A percentile compares a stretch with the other conserved stretches of the same genome.
Conservation (phyloP, 208 protist genomes). For the Acanthamoeba polyphaga region DNA sequence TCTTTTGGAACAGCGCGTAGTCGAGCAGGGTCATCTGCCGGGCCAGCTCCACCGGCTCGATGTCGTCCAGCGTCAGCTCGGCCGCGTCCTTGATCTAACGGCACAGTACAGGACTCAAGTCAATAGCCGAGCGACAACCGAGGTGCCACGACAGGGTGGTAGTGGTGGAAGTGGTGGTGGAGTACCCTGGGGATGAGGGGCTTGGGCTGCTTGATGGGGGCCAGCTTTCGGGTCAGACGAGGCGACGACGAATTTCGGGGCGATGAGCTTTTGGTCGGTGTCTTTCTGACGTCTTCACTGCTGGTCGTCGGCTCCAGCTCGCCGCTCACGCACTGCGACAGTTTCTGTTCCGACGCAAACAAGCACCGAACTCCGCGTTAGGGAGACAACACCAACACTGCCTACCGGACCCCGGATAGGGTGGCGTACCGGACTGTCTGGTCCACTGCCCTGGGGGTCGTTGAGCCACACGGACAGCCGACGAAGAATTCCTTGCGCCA, state of each 20-base stretch:
- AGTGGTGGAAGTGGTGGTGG: not conserved
- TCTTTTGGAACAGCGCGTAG: constrained; percentile 37
- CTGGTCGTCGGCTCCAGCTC: not conserved
- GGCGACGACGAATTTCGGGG: constrained; percentile 2
- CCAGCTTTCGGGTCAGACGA: not conserved
- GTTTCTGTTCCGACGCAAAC: not conserved
- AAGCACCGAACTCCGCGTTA: too few relatives aligned
- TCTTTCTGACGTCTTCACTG: not conserved
- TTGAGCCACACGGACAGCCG: not conserved
- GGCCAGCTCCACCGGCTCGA: constrained; percentile 56
- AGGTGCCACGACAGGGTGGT: not conserved
- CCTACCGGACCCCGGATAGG: not conserved
- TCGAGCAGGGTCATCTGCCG: constrained; percentile 63
- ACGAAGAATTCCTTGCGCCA: not conserved
- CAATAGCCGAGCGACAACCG: not conserved
- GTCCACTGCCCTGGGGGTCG: not conserved
- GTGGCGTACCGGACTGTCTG: not conserved
- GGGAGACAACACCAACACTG: too few relatives aligned
- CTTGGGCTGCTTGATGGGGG: constrained; percentile 29
- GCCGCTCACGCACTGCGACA: not conserved
- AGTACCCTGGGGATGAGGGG: constrained; percentile 11
- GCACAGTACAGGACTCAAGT: not conserved
- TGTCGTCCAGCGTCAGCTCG: constrained; percentile 39
- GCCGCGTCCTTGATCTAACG: not conserved
- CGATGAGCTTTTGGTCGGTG: not conserved